Evolutionary conservation across 805 yeast genomes (phyloP), one percentile per base, ranked within the genome.

Genomic region (Ogataea kodamae): DNA sequence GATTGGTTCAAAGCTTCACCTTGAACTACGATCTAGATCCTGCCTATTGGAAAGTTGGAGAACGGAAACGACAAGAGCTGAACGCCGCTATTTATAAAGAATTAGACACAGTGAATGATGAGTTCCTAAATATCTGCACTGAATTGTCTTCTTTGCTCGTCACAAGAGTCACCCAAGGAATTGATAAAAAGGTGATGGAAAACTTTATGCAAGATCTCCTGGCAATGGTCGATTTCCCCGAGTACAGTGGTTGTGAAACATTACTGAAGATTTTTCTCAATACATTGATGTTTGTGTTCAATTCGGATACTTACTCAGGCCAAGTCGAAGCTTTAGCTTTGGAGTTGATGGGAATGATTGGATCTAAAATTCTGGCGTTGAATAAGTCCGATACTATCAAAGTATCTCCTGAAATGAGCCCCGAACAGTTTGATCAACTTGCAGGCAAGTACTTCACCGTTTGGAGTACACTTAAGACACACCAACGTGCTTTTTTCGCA

Each of bases 291-390:
- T 45, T 43, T 13, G 50, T 65, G 1, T 60, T 69, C 39, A 59
- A 52, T 46, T 62, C 66, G 2, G 67, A 66, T 9, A 59, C 56
- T 18, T 59, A 63, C 26, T 29, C 68, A 0, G 59, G 70, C 1
- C 39, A 51, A 9, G 58, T 70, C 5, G 82, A 77, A 39, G 61
- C 77, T 0, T 67, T 66, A 40, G 64, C 74, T 3, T 53, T 84
- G 31, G 89, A 82, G 35, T 46, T 76, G 42, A 56, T 76, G n/a
- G 88, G 90, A 0, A 37, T 59, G 9, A 70, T 81, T 16, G 88
- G 84, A 0, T 65, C 72, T 3, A 64, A 61, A 22, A 65, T 80
- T 30, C 48, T 71, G 14, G 54, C 57, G 5, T 33, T 72, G 10
- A 66, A 54, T 34, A 22, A 30, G 9, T 24, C 28, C 6, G 16